Evolutionary conservation across 805 yeast species (phyloP).

Genomic region (Wickerhamomyces chambardii): DNA sequence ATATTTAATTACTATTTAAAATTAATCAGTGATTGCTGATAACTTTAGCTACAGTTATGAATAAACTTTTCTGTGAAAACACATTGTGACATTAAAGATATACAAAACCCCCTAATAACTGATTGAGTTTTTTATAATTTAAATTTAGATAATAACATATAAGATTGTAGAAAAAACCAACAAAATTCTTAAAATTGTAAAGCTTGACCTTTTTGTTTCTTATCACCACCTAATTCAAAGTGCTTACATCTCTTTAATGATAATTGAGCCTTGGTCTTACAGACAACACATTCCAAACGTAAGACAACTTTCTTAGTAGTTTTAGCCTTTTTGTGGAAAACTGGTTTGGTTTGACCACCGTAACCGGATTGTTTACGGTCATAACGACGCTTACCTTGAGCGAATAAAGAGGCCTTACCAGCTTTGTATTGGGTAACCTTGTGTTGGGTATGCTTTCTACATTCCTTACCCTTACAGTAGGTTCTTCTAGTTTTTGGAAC

Average conservation of each 20-base stretch:
- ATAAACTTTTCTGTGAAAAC: background rate
- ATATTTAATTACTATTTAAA: no score
- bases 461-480: conserved; percentile 98
- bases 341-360: conserved; percentile 99
- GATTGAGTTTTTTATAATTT: background rate
- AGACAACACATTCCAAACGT: conserved; percentile 96
- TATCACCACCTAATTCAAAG: conserved; percentile 99
- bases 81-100: background rate
- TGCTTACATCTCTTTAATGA: conserved; percentile 99
- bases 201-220: conserved; percentile 99
- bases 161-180: conserved; percentile 2
- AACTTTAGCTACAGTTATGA: no score
- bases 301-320: conserved; percentile 99
- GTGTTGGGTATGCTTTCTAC: conserved; percentile 99
- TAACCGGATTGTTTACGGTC: conserved; percentile 99
- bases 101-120: background rate
- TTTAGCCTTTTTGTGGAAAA: conserved; percentile 99
- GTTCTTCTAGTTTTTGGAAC: conserved; percentile 99
- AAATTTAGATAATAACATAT: background rate
- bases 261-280: conserved; percentile 98
- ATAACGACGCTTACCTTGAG: conserved; percentile 99
- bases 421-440: conserved; percentile 99
- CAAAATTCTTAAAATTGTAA: conserved; percentile 79
- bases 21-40: no score
- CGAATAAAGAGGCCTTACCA: conserved; percentile 98